Percentiles rank a stretch among this genome's conserved stretches.
Evolutionary conservation across 768 basidiomycete species (phyloP).

Genomic region (Tricholoma flavovirens): DNA sequence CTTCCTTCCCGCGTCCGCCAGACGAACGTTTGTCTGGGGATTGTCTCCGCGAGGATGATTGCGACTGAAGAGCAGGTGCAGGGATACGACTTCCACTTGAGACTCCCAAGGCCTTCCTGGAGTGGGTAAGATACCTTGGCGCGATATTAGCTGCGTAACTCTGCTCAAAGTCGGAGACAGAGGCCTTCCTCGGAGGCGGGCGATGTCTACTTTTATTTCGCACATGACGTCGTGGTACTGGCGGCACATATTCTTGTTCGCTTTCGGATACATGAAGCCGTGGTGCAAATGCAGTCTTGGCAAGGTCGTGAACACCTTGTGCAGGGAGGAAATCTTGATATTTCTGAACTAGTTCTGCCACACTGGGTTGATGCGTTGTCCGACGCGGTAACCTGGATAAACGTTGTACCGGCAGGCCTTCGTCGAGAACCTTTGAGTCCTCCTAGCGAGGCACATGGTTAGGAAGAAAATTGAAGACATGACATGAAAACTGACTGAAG

Average conservation of each 20-base stretch:
- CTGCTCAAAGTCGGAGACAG: slow-evolving; percentile 83
- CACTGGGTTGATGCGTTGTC: slow-evolving; percentile 49
- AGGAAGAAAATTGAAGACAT: background rate
- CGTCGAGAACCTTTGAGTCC: slow-evolving; percentile 14
- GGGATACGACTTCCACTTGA: slow-evolving; percentile 43
- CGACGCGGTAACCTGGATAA: slow-evolving; percentile 63
- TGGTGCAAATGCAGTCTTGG: slow-evolving; percentile 65
- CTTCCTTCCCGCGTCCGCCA: slow-evolving; percentile 32
- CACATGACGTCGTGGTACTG: slow-evolving; percentile 31
- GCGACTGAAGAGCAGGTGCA: slow-evolving; percentile 47
- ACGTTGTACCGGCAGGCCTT: slow-evolving; percentile 25
- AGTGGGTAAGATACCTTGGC: slow-evolving; percentile 60
- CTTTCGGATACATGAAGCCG: slow-evolving; percentile 66
- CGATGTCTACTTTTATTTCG: slow-evolving; percentile 50
- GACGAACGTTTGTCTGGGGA: slow-evolving; percentile 68
- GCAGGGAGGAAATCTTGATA: slow-evolving; percentile 76
- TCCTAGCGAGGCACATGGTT: slow-evolving; percentile 1
- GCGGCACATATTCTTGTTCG: slow-evolving; percentile 58
- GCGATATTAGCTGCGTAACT: slow-evolving; percentile 93
- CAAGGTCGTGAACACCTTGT: slow-evolving; percentile 65
- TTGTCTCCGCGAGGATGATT: slow-evolving; percentile 52
- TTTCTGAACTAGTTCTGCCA: slow-evolving; percentile 81
- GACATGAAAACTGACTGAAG: slow-evolving; percentile 12
- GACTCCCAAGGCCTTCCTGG: slow-evolving; percentile 38
- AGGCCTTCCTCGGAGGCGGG: slow-evolving; percentile 45